phyloP scores from a whole-genome alignment of 2,329 filamentous ascomycete genomes.

The Verticillium dahliae region DNA sequence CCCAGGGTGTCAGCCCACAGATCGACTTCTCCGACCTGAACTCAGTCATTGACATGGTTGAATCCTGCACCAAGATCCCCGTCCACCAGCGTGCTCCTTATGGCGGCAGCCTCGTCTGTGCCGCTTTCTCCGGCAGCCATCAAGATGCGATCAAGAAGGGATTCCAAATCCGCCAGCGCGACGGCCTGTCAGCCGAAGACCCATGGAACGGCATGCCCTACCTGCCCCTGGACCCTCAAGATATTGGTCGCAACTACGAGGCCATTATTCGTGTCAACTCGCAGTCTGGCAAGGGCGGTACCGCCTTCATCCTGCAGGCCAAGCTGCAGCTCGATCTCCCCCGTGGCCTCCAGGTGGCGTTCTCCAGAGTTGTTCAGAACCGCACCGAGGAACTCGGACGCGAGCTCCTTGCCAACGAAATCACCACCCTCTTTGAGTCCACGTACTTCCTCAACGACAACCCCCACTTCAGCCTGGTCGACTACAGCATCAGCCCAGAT shows the following conservation, averaged over 20 bases:
- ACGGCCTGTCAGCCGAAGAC: constrained; percentile 53
- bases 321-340: constrained; percentile 88
- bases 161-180: constrained; percentile 63
- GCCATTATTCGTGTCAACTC: constrained; percentile 97
- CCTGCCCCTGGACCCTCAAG: constrained; percentile 83
- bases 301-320: constrained; percentile 88
- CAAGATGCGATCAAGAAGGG: constrained; percentile 97
- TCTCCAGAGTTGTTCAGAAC: constrained; percentile 79
- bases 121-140: constrained; percentile 85
- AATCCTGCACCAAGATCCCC: constrained; percentile 91
- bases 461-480: constrained; percentile 77
- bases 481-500: constrained; percentile 87
- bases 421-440: constrained; percentile 79
- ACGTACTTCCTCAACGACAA: constrained; percentile 82
- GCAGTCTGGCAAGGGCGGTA: constrained; percentile 89
- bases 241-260: constrained; percentile 96
- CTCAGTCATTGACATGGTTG: constrained; percentile 79
- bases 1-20: constrained; percentile 77
- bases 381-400: constrained; percentile 74
- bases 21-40: constrained; percentile 91
- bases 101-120: constrained; percentile 84
- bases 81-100: constrained; percentile 87
- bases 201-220: constrained; percentile 70
- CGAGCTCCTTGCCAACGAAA: constrained; percentile 78
- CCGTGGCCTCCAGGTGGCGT: constrained; percentile 84